Evolutionary conservation across 225 moss, liverwort and hornwort genomes (phyloP).

Genomic region (Marchantia polymorpha): DNA sequence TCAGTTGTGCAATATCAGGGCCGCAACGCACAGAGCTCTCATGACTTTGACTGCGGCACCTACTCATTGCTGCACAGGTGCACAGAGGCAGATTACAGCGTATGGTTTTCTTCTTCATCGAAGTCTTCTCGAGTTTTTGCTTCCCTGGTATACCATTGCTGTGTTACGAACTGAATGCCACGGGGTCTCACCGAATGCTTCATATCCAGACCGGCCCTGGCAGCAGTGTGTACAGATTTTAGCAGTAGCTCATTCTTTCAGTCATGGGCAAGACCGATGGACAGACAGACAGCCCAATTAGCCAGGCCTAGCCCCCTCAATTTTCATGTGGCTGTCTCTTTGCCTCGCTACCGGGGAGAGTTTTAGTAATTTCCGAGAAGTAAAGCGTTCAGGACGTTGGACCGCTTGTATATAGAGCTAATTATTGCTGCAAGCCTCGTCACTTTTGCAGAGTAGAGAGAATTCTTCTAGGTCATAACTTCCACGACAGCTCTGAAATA

Average conservation of each 20-base stretch:
- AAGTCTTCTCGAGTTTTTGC: neutral
- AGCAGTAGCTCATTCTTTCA: slow-evolving; percentile 9
- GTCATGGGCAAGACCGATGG: neutral
- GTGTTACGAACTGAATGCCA: neutral
- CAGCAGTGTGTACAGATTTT: slow-evolving; percentile 4
- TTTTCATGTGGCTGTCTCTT: neutral
- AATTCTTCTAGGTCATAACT: neutral
- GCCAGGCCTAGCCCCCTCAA: neutral
- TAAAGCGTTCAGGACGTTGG: neutral
- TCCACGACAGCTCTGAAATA: neutral
- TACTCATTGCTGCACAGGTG: neutral
- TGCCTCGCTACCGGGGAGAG: too few species aligned
- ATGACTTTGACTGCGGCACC: neutral
- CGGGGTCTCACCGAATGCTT: neutral
- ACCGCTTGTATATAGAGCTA: slow-evolving; percentile 2
- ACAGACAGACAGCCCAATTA: slow-evolving; percentile 1
- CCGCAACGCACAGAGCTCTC: neutral
- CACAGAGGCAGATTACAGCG: neutral
- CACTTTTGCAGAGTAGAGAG: slow-evolving; percentile 1
- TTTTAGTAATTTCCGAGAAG: neutral
- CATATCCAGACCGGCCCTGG: neutral
- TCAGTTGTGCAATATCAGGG: neutral
- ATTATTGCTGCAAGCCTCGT: neutral
- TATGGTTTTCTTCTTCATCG: neutral
- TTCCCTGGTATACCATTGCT: neutral